phyloP scores from a whole-genome alignment of 192 early-diverging fungal species.

The Rhizoclosmatium globosum region DNA sequence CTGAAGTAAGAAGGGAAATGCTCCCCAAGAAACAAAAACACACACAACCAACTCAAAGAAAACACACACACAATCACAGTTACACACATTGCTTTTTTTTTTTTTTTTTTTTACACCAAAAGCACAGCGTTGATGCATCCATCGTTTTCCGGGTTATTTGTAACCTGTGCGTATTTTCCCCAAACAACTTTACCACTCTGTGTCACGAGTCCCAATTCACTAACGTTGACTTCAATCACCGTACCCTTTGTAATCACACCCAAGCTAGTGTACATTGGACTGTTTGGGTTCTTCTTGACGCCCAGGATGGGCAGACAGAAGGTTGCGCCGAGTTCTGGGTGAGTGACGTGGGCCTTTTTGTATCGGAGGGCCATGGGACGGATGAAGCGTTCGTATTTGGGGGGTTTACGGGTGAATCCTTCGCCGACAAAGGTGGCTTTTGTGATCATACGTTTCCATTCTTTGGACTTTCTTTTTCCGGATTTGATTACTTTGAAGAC shows the following conservation, averaged over 20 bases:
- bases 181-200: slow-evolving; percentile 98
- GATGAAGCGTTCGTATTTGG: slow-evolving; percentile 99
- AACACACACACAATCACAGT: too few species aligned
- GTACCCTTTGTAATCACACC: slow-evolving; percentile 99
- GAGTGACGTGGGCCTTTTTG: slow-evolving; percentile 99
- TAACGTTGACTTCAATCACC: slow-evolving; percentile 94
- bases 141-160: slow-evolving; percentile 99
- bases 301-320: slow-evolving; percentile 96
- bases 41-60: too few species aligned
- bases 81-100: too few species aligned
- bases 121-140: slow-evolving; percentile 64
- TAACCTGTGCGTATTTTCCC: slow-evolving; percentile 83
- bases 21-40: too few species aligned
- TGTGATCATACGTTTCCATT: slow-evolving; percentile 99
- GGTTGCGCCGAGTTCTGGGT: slow-evolving; percentile 97
- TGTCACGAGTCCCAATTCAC: slow-evolving; percentile 95
- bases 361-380: slow-evolving; percentile 96
- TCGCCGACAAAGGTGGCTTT: slow-evolving; percentile 99
- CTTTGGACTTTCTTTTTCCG: slow-evolving; percentile 92
- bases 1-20: too few species aligned
- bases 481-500: slow-evolving; percentile 98
- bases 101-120: background rate
- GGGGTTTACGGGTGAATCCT: slow-evolving; percentile 98
- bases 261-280: slow-evolving; percentile 93
- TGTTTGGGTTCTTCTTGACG: slow-evolving; percentile 99